These are phyloP conservation scores for Colletotrichum sojae DNA, from an alignment of 2,329 filamentous ascomycete species.

Conservation along the genomic window DNA sequence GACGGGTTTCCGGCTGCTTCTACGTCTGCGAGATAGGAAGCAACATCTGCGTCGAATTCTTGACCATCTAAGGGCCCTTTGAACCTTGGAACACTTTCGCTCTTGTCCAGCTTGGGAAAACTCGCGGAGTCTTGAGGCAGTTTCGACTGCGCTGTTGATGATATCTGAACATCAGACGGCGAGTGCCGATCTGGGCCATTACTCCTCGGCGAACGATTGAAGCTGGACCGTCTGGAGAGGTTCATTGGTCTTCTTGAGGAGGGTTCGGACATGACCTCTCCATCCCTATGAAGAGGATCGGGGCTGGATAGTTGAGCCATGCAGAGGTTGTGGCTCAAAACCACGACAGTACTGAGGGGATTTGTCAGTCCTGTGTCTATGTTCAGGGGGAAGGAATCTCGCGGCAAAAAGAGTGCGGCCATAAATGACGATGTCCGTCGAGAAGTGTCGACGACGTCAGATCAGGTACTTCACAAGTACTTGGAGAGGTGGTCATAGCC, in stretches of 20 bases:
- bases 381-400: neutral
- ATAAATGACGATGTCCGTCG: neutral
- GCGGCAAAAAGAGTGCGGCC: neutral
- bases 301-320: constrained; percentile 13
- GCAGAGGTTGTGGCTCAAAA: too few relatives aligned
- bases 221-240: neutral
- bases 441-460: too few relatives aligned
- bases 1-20: neutral
- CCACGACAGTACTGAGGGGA: neutral
- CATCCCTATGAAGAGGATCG: neutral
- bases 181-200: neutral
- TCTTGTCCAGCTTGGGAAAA: neutral
- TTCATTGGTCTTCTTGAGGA: neutral
- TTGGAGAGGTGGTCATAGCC: too few relatives aligned
- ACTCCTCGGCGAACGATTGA: neutral
- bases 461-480: too few relatives aligned
- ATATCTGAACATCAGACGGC: neutral
- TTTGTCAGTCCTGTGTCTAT: neutral
- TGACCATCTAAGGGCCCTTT: neutral
- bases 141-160: too few relatives aligned
- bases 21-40: neutral
- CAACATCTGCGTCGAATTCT: neutral
- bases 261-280: neutral
- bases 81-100: too few relatives aligned
- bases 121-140: neutral